Percentiles rank a stretch among this genome's conserved stretches.
Evolutionary conservation across 2,329 filamentous ascomycete genomes (phyloP).

Genomic region (Botrytis aclada): DNA sequence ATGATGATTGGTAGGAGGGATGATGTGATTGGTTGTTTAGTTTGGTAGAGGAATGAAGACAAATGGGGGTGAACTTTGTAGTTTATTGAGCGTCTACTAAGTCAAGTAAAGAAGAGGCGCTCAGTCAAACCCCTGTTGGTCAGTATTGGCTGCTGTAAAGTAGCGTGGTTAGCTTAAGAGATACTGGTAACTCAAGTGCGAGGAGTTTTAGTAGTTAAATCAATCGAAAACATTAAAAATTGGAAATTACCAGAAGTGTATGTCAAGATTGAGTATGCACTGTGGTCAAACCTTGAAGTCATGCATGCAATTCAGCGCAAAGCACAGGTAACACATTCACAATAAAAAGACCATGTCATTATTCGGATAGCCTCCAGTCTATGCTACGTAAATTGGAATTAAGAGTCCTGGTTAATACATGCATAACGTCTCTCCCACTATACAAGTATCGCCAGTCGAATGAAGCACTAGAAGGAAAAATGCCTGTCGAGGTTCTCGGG

Average conservation of each 20-base stretch:
- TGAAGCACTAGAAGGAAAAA: slow-evolving; percentile 33
- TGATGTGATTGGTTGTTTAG: not conserved
- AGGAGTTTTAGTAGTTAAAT: slow-evolving; percentile 10
- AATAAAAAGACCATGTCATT: not conserved
- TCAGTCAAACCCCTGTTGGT: not conserved
- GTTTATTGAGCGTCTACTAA: slow-evolving; percentile 8
- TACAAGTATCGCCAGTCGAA: slow-evolving; percentile 33
- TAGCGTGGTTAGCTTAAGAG: not conserved
- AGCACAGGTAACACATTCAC: not conserved
- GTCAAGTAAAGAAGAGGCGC: not conserved
- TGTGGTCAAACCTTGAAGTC: not conserved
- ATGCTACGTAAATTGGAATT: slow-evolving; percentile 12
- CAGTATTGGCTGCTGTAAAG: not conserved
- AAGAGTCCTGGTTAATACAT: slow-evolving; percentile 30
- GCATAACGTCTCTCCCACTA: slow-evolving; percentile 51
- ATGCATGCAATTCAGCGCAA: not conserved
- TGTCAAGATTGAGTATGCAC: not conserved
- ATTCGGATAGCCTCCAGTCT: slow-evolving; percentile 6
- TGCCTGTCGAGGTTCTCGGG: slow-evolving; percentile 39
- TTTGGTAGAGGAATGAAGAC: not conserved
- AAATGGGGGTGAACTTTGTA: not conserved
- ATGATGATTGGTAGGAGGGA: slow-evolving; percentile 65
- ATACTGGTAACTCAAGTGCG: not conserved
- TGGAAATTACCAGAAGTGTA: not conserved
- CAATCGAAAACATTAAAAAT: slow-evolving; percentile 4